Conservation (phyloP, 1,139 yeast genomes). For the Groenewaldozyma auringiensis region DNA sequence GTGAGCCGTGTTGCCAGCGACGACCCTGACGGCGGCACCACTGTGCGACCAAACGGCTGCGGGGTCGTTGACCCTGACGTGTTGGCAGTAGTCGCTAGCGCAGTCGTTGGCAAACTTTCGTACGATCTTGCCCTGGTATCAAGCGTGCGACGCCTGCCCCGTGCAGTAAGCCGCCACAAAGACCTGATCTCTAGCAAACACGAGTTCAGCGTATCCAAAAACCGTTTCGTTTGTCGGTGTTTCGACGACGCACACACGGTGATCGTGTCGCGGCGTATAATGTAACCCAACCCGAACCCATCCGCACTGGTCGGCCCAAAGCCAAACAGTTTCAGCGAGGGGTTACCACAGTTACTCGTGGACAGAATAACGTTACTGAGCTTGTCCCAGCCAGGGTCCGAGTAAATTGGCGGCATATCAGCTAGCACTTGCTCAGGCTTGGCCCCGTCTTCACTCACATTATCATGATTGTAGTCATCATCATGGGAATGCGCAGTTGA, state of each 20-base stretch:
- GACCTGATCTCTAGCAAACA: slow-evolving; percentile 58
- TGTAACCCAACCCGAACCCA: slow-evolving; percentile 89
- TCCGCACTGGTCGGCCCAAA: slow-evolving; percentile 88
- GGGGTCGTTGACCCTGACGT: slow-evolving; percentile 4
- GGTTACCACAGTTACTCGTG: slow-evolving; percentile 75
- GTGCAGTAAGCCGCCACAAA: slow-evolving; percentile 41
- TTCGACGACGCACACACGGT: slow-evolving; percentile 84
- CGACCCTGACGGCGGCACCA: slow-evolving; percentile 2
- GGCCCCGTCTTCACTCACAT: slow-evolving; percentile 3
- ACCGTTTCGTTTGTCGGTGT: slow-evolving; percentile 82
- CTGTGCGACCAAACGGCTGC: slow-evolving; percentile 4
- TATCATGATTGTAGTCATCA: slow-evolving; percentile 8
- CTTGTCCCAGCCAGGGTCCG: slow-evolving; percentile 69
- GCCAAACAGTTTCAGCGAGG: slow-evolving; percentile 78
- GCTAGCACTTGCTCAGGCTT: slow-evolving; percentile 17
- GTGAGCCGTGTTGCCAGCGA: slow-evolving; percentile 2
- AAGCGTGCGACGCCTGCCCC: slow-evolving; percentile 7
- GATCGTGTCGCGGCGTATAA: slow-evolving; percentile 75
- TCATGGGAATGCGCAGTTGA: slow-evolving; percentile 14
- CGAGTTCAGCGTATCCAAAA: slow-evolving; percentile 64
- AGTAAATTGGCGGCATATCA: slow-evolving; percentile 56
- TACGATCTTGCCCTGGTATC: slow-evolving; percentile 21
- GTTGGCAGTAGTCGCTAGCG: slow-evolving; percentile 9
- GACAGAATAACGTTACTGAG: slow-evolving; percentile 60
- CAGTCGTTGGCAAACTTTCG: slow-evolving; percentile 15